Evolutionary conservation across 371 early-diverging fungal species (phyloP), one percentile per base, ranked within the genome.

Genomic region (Dichotomocladium elegans): DNA sequence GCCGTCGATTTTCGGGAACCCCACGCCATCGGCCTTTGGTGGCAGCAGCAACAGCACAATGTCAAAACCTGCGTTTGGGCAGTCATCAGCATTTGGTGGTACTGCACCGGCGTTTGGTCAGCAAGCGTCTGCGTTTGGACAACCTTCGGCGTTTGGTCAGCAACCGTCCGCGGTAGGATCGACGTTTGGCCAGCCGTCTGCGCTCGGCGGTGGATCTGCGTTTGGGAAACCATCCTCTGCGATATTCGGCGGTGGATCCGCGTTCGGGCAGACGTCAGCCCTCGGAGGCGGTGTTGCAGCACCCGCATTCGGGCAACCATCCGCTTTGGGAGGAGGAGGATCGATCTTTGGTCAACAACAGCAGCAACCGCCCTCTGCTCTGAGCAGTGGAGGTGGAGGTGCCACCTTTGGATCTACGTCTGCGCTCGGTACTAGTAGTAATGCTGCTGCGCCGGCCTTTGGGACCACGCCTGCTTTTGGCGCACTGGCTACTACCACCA

Each of bases 191-290:
- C 17, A 40, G 10, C 34, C 53, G 33, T 60, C 60, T 28, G 37
- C 50, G 3, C 30, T 51, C 4, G 58, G 58, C 10, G 14, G 24
- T 1, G 41, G 48, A 22, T n/a, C n/a, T n/a, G n/a, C n/a, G n/a
- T n/a, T n/a, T n/a, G n/a, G n/a, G n/a, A 21, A 26, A 19, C 40
- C 55, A 25, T 61, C 68, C 0, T 74, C 70, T 61, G 74, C 68
- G 15, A 30, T 45, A 11, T 42, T 68, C 15, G 60, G 60, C 11
- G 27, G 57, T 3, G n/a, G 50, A 8, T 17, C 56, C 11, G 52
- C 61, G 3, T 59, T 69, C 57, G 72, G 64, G 10, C 34, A 47
- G 22, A 51, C 58, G 46, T 52, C 60, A 26, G 25, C 48, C 2
- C 34, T 58, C 12, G 65, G 57, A 3, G 25, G 47, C 12, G 51